Base-by-base conservation (phyloP, 2,329 filamentous ascomycete species). In the Aspergillus sclerotialis region DNA sequence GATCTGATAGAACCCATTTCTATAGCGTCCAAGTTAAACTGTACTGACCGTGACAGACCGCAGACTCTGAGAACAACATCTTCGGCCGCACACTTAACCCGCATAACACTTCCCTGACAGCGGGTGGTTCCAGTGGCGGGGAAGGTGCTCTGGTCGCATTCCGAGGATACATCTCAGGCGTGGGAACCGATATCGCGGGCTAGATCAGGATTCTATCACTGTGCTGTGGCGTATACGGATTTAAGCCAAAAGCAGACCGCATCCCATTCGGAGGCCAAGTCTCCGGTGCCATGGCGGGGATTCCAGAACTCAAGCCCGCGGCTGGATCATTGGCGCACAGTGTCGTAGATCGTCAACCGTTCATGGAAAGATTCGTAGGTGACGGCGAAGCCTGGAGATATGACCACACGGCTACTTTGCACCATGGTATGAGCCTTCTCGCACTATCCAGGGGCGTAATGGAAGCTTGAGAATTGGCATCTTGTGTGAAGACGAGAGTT, bases 391-490 rank as follows among this genome's bases (percentile, higher is more conserved):
- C 70, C 0, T 74, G 69, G 68, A 45, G 44, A 2, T 61, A 68
- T 16, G 73, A 76, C 24, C 49, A 56, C 0, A 55, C 58, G 0
- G 63, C 58, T 0, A 33, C 67, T 1, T 59, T 61, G 52, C 67
- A 0, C 69, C 70, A 0, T 78, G 74, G 74, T 57, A 64, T 14
- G 37, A 33, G 1, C n/a, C n/a, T n/a, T n/a, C n/a, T n/a, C n/a
- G n/a, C n/a, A n/a, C n/a, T n/a, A n/a, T n/a, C n/a, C n/a, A n/a
- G n/a, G n/a, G n/a, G n/a, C n/a, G n/a, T n/a, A n/a, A n/a, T n/a
- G n/a, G n/a, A n/a, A n/a, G n/a, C n/a, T n/a, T n/a, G n/a, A n/a
- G n/a, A n/a, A n/a, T n/a, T n/a, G n/a, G n/a, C n/a, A n/a, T n/a
- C n/a, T n/a, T n/a, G n/a, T n/a, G n/a, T n/a, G n/a, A n/a, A n/a